Conservation (phyloP, 2,329 filamentous ascomycete species). For the Sordariomycetes sp. region DNA sequence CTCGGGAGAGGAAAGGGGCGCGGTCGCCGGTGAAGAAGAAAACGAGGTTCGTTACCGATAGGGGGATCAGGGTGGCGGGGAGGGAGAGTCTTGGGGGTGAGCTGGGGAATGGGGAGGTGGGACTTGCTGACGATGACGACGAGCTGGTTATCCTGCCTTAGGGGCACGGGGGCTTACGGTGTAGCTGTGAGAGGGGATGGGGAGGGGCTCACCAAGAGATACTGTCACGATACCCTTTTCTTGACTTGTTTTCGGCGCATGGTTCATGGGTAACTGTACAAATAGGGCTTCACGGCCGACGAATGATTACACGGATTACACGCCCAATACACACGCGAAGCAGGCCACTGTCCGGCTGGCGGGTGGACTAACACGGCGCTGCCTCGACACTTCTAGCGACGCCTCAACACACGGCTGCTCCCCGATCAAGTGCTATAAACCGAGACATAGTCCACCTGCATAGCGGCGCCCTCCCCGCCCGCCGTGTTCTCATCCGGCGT, state of each 20-base stretch:
- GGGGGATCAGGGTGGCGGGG: constrained; percentile 67
- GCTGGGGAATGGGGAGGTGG: constrained; percentile 21
- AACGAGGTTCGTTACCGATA: constrained; percentile 69
- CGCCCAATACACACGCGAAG: not conserved
- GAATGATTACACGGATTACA: not conserved
- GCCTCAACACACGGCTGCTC: not conserved
- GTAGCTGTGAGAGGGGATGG: not conserved
- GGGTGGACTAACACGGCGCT: not conserved
- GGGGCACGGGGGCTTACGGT: not conserved
- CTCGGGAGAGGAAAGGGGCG: constrained; percentile 13
- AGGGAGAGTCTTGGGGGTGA: constrained; percentile 60
- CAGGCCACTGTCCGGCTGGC: not conserved
- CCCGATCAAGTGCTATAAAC: constrained; percentile 13
- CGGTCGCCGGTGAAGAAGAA: constrained; percentile 52
- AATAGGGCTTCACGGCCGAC: not conserved
- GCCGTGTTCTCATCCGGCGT: constrained; percentile 21
- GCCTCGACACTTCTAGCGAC: not conserved
- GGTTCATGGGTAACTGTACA: not conserved
- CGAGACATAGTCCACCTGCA: constrained; percentile 29
- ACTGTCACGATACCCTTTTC: not conserved
- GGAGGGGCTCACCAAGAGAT: not conserved
- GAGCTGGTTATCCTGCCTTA: constrained; percentile 36
- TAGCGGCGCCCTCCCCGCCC: constrained; percentile 18
- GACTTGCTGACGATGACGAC: constrained; percentile 30
- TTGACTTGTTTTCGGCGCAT: not conserved